A percentile compares a stretch with the other conserved stretches of the same genome.
phyloP scores from a whole-genome alignment of 1,284 basidiomycete genomes.

The Phellinidium pouzarii region DNA sequence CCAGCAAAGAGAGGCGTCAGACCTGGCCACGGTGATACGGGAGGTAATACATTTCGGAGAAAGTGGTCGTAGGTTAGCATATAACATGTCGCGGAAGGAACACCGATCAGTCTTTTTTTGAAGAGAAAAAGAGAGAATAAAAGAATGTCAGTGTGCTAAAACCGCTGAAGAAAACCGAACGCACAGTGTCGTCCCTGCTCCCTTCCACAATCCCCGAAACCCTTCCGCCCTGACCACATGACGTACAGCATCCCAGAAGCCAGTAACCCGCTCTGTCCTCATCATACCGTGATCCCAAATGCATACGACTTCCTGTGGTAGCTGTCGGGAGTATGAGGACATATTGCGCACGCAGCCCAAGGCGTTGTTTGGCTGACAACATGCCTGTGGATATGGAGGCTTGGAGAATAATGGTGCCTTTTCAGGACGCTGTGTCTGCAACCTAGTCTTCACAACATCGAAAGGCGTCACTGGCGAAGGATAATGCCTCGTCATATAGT shows the following conservation, averaged over 20 bases:
- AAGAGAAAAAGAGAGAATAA: conserved; percentile 21
- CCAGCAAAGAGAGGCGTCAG: conserved; percentile 80
- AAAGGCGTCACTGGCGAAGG: conserved; percentile 79
- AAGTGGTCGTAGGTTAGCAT: conserved; percentile 96
- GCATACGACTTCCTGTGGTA: conserved; percentile 62
- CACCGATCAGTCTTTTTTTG: conserved; percentile 82
- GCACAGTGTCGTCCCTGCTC: conserved; percentile 80
- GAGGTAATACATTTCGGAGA: conserved; percentile 54
- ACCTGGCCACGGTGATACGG: conserved; percentile 47
- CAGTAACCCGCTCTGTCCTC: conserved; percentile 64
- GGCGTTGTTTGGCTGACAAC: conserved; percentile 57
- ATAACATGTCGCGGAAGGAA: conserved; percentile 90
- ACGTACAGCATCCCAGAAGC: conserved; percentile 75
- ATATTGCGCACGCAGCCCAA: conserved; percentile 65
- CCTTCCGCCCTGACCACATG: conserved; percentile 78
- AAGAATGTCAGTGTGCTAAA: neutral
- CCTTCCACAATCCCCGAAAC: conserved; percentile 80
- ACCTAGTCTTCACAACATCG: conserved; percentile 89
- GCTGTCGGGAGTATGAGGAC: conserved; percentile 56
- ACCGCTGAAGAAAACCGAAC: conserved; percentile 27
- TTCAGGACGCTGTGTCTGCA: conserved; percentile 69
- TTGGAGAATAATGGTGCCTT: conserved; percentile 42
- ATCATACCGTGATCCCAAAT: conserved; percentile 70
- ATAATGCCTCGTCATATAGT: conserved; percentile 11
- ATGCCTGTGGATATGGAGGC: conserved; percentile 41